Evolutionary conservation across 768 basidiomycete genomes (phyloP), one percentile per base, ranked within the genome.

Genomic region (Suillus hirtellus): DNA sequence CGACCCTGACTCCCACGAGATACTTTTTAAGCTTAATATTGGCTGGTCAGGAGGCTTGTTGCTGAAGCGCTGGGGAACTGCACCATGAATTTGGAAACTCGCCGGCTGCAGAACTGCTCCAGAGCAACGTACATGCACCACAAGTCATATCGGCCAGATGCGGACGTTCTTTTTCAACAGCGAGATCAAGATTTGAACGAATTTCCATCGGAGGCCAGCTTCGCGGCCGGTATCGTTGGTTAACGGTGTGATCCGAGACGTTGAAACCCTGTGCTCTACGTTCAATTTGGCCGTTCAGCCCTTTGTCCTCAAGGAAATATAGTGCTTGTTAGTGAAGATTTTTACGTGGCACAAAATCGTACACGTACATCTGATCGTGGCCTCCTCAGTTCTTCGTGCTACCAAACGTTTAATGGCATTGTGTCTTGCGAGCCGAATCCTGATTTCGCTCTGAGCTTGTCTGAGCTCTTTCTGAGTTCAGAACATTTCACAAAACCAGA

Each of bases 1-100:
- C 53, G 54, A 55, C 53, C 64, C 40, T 40, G 46, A 59, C 31
- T 64, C 64, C 55, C 64, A 64, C 64, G 63, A 49, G 27, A 52
- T 19, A 31, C 5, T 7, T 31, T 31, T 31, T 31, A 31, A 31
- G 43, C 56, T 35, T 53, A n/a, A 53, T 53, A 53, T 53, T 5
- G 2, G 31, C 6, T 34, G 15, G 49, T 50, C 49, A 50, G 27
- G 9, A 52, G 27, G 27, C 27, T 34, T 21, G 17, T 19, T 35
- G 17, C 17, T 34, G 50, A 15, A 55, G 56, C 56, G 24, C 56
- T 27, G 55, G 11, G n/a, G 37, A 40, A 38, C 21, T 15, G 37
- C 21, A 15, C 14, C 37, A 40, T 56, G 15, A 56, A 40, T 56
- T 40, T 21, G 37, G 38, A 40, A 56, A 56, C 31, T 31, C 31